Base-by-base conservation (phyloP, 345 rosid species). In the Salix caprea region DNA sequence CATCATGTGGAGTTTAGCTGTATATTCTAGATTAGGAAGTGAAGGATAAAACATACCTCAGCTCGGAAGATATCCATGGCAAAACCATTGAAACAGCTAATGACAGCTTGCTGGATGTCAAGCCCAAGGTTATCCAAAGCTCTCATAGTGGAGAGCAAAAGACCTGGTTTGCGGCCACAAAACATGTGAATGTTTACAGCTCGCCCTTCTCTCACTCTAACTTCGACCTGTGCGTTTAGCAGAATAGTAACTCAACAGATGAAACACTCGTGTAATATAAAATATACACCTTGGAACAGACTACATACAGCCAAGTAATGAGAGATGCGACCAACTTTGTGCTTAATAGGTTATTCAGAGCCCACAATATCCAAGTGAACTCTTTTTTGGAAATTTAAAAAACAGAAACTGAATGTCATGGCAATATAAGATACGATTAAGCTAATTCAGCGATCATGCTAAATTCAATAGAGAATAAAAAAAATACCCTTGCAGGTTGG, bases 171-270 rank as follows among this genome's bases (percentile, higher is more conserved):
- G 75, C 98, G 91, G 21, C 92, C 90, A 82, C 98, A 94, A 56
- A 96, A 96, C 99, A 96, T 96, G 83, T 96, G 99, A 74, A 96
- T 93, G 88, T 92, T 96, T 82, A 96, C 98, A 60, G 95, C 97
- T 84, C 97, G 83, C 69, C 97, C 97, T 92, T 96, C 99, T 80
- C 97, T 92, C 75, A 84, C 73, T 82, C 91, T 90, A 66, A 96
- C 99, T 82, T 96, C 99, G 83, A 96, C 99, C 98, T 96, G 62
- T 26, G 73, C 12, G 40, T 36, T 13, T 52, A 80, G 32, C 16
- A 9, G 72, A 54, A 26, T 1, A 37, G 19, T 36, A 64, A 37
- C 24, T 7, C 19, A 14, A 9, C 15, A 18, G 48, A 36, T 26
- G 56, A 68, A 37, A 56, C 15, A 9, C 28, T 26, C 10, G 3